Evolutionary conservation across 2,329 filamentous ascomycete species (phyloP).

Genomic region (Calonectria pteridis): DNA sequence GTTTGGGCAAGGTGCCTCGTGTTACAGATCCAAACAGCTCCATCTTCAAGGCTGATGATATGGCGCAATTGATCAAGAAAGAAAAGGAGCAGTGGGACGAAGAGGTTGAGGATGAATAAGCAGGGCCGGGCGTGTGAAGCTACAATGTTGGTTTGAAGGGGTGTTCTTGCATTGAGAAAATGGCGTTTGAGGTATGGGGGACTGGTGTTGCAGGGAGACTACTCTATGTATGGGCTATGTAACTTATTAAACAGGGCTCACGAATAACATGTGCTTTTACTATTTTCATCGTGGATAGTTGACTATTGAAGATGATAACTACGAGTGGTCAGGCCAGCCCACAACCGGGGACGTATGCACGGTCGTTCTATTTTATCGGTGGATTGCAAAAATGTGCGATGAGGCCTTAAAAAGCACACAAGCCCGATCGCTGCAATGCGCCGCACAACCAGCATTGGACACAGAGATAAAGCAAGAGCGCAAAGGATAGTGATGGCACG

Average conservation of each 20-base stretch:
- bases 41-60: constrained; percentile 80
- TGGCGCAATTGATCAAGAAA: constrained; percentile 79
- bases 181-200: constrained; percentile 33
- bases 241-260: constrained; percentile 7
- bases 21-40: constrained; percentile 71
- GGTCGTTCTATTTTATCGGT: not conserved
- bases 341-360: not conserved
- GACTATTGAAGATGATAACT: not conserved
- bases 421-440: no score
- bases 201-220: constrained; percentile 24
- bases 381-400: not conserved
- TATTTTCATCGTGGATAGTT: not conserved
- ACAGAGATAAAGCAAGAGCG: not conserved
- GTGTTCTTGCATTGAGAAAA: constrained; percentile 14
- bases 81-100: constrained; percentile 88
- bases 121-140: not conserved
- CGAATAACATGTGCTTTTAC: constrained; percentile 25
- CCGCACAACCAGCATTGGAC: not conserved
- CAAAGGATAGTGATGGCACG: not conserved
- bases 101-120: constrained; percentile 76
- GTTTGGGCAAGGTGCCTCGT: constrained; percentile 78
- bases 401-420: not conserved
- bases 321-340: not conserved
- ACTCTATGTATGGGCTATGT: constrained; percentile 15
- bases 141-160: not conserved